A percentile compares a stretch with the other conserved stretches of the same genome.
These are phyloP conservation scores for Dorcoceras hygrometricum DNA, from an alignment of 257 asterid species.

Conservation along the genomic window DNA sequence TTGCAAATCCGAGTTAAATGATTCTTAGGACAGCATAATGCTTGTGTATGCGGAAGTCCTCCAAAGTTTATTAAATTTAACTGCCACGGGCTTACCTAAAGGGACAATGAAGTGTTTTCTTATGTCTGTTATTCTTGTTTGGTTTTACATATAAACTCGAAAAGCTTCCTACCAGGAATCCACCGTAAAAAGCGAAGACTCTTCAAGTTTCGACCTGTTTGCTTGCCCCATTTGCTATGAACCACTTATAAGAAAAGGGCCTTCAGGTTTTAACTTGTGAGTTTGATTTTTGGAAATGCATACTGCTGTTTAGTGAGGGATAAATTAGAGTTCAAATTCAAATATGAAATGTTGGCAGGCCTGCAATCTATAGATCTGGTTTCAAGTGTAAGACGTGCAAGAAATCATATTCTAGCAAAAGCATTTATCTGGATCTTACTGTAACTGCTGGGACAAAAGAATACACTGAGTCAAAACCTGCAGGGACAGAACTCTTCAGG, in stretches of 20 bases:
- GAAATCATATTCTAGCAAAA: conserved; percentile 89
- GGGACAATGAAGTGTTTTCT: neutral
- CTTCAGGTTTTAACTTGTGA: conserved; percentile 89
- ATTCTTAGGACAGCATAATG: neutral
- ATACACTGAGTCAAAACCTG: conserved; percentile 71
- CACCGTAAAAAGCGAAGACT: conserved; percentile 32
- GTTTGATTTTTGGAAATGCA: conserved; percentile 28
- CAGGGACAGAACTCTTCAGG: conserved; percentile 94
- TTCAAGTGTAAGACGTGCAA: conserved; percentile 79
- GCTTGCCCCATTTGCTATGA: conserved; percentile 92
- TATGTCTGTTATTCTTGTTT: conserved; percentile 1
- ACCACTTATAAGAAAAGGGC: conserved; percentile 84
- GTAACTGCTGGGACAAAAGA: conserved; percentile 82
- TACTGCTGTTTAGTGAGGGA: neutral
- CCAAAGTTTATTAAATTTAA: neutral
- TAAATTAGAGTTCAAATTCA: conserved; percentile 17
- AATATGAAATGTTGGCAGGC: conserved; percentile 45
- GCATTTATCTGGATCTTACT: conserved; percentile 84
- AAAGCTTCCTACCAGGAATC: conserved; percentile 46
- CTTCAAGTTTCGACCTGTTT: conserved; percentile 55
- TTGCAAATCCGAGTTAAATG: neutral
- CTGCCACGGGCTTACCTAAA: neutral
- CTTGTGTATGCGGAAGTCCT: neutral
- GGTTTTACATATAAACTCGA: conserved; percentile 4
- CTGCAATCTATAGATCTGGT: conserved; percentile 87